These are phyloP conservation scores for Monosporascus sp. DNA, from an alignment of 2,329 filamentous ascomycete genomes.

Conservation along the genomic window DNA sequence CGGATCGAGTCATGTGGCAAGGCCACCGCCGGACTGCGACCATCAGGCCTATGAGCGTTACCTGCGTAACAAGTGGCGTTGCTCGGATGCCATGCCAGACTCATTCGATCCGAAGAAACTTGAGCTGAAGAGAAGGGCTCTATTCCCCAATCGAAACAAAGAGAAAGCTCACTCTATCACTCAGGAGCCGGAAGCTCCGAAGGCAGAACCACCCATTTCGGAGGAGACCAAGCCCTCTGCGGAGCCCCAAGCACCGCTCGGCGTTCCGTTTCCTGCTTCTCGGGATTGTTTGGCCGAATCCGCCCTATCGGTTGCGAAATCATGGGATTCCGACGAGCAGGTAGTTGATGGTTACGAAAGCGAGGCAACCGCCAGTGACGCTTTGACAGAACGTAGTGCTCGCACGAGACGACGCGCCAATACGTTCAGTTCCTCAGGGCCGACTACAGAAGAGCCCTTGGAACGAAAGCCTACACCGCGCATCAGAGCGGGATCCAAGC, in stretches of 20 bases:
- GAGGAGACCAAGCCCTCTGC: too few relatives aligned
- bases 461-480: conserved; percentile 10
- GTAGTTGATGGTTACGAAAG: conserved; percentile 5
- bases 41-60: conserved; percentile 1
- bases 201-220: not conserved
- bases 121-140: not conserved
- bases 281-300: not conserved
- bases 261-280: not conserved
- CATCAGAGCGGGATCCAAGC: conserved; percentile 17
- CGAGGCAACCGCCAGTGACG: conserved; percentile 1
- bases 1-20: not conserved
- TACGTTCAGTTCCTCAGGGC: not conserved
- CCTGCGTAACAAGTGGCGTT: conserved; percentile 6
- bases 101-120: conserved; percentile 6
- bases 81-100: conserved; percentile 7
- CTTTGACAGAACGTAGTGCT: not conserved
- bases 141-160: not conserved
- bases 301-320: not conserved
- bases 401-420: not conserved
- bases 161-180: not conserved
- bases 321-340: conserved; percentile 6
- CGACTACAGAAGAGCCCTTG: not conserved
- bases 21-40: not conserved
- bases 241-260: too few relatives aligned
- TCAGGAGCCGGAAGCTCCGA: not conserved